phyloP scores from a whole-genome alignment of 2,329 filamentous ascomycete genomes.

The Uncinocarpus reesii region DNA sequence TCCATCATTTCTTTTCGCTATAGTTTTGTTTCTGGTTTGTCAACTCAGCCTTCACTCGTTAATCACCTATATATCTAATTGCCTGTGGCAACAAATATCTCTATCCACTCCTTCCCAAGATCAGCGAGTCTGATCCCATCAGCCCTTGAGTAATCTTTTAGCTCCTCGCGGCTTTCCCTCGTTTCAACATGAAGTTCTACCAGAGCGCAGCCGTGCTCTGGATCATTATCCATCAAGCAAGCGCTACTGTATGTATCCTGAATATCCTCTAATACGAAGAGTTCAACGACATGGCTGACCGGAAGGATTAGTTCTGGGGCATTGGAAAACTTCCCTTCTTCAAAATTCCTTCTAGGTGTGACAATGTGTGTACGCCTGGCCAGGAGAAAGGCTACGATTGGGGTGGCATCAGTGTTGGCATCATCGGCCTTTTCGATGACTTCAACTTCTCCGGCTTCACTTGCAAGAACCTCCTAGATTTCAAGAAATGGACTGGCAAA shows the following conservation, averaged over 20 bases:
- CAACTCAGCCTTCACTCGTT: slow-evolving; percentile 10
- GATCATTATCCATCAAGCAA: slow-evolving; percentile 21
- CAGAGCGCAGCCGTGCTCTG: slow-evolving; percentile 16
- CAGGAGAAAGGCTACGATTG: slow-evolving; percentile 66
- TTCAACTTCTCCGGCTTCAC: slow-evolving; percentile 72
- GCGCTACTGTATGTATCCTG: slow-evolving; percentile 20
- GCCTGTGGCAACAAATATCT: slow-evolving; percentile 9
- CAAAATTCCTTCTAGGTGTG: slow-evolving; percentile 55
- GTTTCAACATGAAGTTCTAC: slow-evolving; percentile 20
- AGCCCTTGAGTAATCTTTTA: not conserved
- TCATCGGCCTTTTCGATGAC: slow-evolving; percentile 57
- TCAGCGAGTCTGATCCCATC: slow-evolving; percentile 7
- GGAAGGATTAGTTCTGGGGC: not conserved
- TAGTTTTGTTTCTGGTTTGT: slow-evolving; percentile 5
- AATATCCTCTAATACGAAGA: not conserved
- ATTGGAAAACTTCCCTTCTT: not conserved
- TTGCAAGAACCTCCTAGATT: slow-evolving; percentile 49
- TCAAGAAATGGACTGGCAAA: slow-evolving; percentile 20
- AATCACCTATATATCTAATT: slow-evolving; percentile 5
- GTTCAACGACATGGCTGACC: not conserved
- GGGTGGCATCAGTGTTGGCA: slow-evolving; percentile 50
- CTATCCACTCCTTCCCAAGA: not conserved
- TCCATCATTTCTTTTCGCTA: not conserved
- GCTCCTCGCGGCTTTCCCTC: not conserved
- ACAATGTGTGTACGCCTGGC: slow-evolving; percentile 65